Conservation (phyloP, 176 grass and related monocot genomes). For the Carex kokanica region DNA sequence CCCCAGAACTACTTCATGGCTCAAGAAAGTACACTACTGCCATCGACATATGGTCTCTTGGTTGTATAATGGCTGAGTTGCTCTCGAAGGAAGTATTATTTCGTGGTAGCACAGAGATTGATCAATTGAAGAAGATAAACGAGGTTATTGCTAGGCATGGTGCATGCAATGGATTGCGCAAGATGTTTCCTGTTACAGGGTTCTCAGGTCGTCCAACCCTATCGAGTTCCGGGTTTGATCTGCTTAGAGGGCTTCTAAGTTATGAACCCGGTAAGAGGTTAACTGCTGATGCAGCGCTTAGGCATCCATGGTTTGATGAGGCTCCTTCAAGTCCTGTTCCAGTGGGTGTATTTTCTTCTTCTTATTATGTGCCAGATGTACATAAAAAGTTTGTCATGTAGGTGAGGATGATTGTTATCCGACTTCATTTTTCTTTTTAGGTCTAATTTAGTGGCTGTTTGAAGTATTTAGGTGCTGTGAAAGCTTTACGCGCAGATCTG, state of each 20-base stretch:
- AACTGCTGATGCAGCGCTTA: slow-evolving; percentile 27
- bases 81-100: slow-evolving; percentile 25
- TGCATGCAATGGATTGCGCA: background rate
- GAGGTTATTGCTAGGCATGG: background rate
- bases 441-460: slow-evolving; percentile 2
- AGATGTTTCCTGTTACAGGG: slow-evolving; percentile 9
- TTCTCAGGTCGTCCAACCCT: background rate
- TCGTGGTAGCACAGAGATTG: background rate
- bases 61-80: slow-evolving; percentile 45
- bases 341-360: background rate
- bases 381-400: background rate
- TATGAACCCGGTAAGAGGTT: slow-evolving; percentile 35
- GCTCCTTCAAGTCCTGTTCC: background rate
- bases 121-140: slow-evolving; percentile 31
- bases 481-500: background rate
- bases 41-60: slow-evolving; percentile 42
- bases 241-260: slow-evolving; percentile 30
- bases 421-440: background rate
- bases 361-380: background rate
- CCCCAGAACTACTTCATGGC: slow-evolving; percentile 29
- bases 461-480: background rate
- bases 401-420: background rate
- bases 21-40: slow-evolving; percentile 21
- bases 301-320: slow-evolving; percentile 33
- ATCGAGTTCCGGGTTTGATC: slow-evolving; percentile 24